These are phyloP conservation scores for Candida pseudofarinosa DNA, from an alignment of 805 yeast species.

Conservation along the genomic window DNA sequence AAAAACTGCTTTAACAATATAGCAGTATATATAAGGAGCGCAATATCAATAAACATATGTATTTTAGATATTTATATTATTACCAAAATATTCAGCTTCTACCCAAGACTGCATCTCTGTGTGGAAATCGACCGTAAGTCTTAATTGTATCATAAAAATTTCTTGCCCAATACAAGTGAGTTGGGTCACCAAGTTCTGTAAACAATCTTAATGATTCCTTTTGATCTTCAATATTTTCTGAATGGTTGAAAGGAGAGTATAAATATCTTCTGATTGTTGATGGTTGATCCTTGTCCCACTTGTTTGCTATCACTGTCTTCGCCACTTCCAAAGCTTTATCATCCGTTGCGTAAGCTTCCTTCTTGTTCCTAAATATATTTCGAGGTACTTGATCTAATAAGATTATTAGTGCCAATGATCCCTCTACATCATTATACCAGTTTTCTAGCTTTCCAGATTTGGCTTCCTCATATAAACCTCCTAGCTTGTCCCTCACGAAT, in stretches of 20 bases:
- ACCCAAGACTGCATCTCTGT: slow-evolving; percentile 2
- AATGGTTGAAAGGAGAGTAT: slow-evolving; percentile 4
- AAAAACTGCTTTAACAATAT: too few relatives aligned
- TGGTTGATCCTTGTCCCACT: slow-evolving; percentile 5
- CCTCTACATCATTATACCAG: slow-evolving; percentile 1
- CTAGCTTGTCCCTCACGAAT: slow-evolving; percentile 1
- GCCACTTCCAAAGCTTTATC: slow-evolving; percentile 3
- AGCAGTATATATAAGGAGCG: too few relatives aligned
- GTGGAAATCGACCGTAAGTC: slow-evolving; percentile 3
- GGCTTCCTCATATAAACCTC: slow-evolving; percentile 3
- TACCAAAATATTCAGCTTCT: not conserved
- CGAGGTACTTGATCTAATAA: slow-evolving; percentile 6
- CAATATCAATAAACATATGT: too few relatives aligned
- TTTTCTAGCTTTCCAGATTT: not conserved
- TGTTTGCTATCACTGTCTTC: slow-evolving; percentile 1
- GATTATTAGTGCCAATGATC: slow-evolving; percentile 4
- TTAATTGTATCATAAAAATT: slow-evolving; percentile 2
- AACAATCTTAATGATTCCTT: slow-evolving; percentile 3
- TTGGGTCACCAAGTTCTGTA: slow-evolving; percentile 4
- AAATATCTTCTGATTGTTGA: slow-evolving; percentile 1
- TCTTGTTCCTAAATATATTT: slow-evolving; percentile 2
- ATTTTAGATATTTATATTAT: too few relatives aligned
- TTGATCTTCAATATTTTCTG: slow-evolving; percentile 3
- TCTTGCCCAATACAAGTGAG: slow-evolving; percentile 4
- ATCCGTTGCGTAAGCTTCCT: slow-evolving; percentile 5